Evolutionary conservation across 208 protist species (phyloP).

Genomic region (Crithidia bombi): DNA sequence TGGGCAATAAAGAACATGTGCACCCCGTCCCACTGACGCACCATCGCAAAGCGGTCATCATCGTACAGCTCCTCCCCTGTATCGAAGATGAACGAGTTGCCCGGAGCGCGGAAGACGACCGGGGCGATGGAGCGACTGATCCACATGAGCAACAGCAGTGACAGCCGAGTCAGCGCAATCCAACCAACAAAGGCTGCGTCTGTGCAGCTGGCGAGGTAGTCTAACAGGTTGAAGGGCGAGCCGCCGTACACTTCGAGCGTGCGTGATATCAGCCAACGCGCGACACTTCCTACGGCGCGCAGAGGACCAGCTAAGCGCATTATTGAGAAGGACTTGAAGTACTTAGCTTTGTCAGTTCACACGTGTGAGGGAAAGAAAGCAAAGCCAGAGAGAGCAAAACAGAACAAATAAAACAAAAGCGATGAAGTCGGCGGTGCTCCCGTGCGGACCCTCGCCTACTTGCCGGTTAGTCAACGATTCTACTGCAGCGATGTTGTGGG

Average conservation of each 20-base stretch:
- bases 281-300: not conserved
- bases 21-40: constrained; percentile 74
- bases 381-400: constrained; percentile 9
- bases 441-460: no score
- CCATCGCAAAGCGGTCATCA: constrained; percentile 50
- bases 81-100: constrained; percentile 59
- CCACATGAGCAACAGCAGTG: constrained; percentile 53
- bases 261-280: not conserved
- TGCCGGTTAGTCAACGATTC: no score
- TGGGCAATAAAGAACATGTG: constrained; percentile 81
- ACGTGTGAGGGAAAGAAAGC: constrained; percentile 3
- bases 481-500: no score
- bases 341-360: no score
- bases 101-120: constrained; percentile 34
- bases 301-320: not conserved
- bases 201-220: constrained; percentile 52
- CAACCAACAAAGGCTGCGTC: constrained; percentile 43
- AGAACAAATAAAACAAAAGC: constrained; percentile 1
- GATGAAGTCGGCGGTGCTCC: not conserved
- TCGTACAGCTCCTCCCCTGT: constrained; percentile 53
- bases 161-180: constrained; percentile 44
- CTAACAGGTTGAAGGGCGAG: constrained; percentile 33
- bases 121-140: constrained; percentile 46
- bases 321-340: no score
- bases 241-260: constrained; percentile 20